These are phyloP conservation scores for Solanum megistacrolobum DNA, from an alignment of 257 asterid species.

Conservation along the genomic window DNA sequence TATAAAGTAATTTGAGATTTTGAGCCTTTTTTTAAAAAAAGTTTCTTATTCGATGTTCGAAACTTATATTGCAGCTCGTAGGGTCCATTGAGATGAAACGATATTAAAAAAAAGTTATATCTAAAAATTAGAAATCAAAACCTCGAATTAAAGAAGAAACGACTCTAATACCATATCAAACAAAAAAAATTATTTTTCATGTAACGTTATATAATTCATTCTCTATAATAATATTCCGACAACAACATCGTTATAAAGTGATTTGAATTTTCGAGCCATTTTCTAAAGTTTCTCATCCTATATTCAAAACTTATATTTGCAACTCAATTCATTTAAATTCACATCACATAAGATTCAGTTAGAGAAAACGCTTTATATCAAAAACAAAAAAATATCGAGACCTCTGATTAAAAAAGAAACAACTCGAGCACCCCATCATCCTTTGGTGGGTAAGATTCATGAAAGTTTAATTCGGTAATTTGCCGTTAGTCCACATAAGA, in stretches of 20 bases:
- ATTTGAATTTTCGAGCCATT: neutral
- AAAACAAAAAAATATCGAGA: neutral
- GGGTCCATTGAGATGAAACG: neutral
- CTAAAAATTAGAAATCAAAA: neutral
- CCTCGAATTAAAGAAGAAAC: neutral
- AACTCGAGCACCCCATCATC: neutral
- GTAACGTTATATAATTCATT: no score
- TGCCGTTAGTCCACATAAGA: constrained; percentile 14
- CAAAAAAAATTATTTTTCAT: neutral
- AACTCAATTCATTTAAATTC: no score
- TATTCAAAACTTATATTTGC: neutral
- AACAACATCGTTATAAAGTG: no score
- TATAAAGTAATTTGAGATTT: neutral
- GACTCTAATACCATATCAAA: neutral
- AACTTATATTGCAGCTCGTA: no score
- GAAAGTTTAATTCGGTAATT: constrained; percentile 7
- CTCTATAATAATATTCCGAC: neutral
- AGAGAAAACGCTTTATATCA: no score
- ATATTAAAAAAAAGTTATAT: neutral
- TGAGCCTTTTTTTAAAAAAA: accelerated
- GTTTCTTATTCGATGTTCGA: neutral
- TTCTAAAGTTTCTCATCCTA: no score
- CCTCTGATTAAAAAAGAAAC: neutral
- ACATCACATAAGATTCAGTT: accelerated
- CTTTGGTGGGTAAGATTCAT: neutral